A percentile compares a stretch with the other conserved stretches of the same genome.
Conservation (phyloP, 352 stramenopile species). For the Halophytophthora polymorphica region DNA sequence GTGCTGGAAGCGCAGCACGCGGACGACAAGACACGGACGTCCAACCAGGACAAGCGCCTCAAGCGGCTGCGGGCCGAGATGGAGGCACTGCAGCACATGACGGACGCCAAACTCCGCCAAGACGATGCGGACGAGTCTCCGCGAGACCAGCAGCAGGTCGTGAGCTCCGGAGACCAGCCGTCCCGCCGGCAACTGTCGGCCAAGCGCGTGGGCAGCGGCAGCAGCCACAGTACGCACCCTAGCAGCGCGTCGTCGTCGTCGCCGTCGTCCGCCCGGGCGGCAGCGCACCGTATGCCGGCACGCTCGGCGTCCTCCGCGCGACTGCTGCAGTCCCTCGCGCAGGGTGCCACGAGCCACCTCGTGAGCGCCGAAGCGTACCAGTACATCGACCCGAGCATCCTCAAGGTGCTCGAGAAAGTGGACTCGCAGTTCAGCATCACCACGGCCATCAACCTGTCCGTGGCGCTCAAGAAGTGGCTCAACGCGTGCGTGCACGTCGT, state of each 20-base stretch:
- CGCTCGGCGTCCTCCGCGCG: conserved; percentile 8
- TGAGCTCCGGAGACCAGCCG: conserved; percentile 4
- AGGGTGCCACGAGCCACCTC: conserved; percentile 19
- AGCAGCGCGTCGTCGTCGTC: conserved; percentile 21
- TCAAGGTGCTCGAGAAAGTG: conserved; percentile 81
- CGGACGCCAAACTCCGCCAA: conserved; percentile 32
- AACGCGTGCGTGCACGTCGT: conserved; percentile 62
- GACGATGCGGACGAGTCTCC: conserved; percentile 22
- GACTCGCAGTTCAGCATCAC: conserved; percentile 85
- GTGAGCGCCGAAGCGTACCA: conserved; percentile 47
- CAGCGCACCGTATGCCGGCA: not conserved
- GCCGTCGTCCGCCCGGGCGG: conserved; percentile 6
- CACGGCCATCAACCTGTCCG: conserved; percentile 64
- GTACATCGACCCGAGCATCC: conserved; percentile 77
- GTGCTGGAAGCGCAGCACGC: conserved; percentile 56
- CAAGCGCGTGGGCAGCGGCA: conserved; percentile 2
- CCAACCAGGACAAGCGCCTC: conserved; percentile 64
- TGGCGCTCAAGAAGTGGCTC: conserved; percentile 74
- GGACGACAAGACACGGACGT: conserved; percentile 53
- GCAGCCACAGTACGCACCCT: conserved; percentile 9
- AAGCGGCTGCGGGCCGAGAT: conserved; percentile 69
- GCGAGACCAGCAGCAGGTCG: conserved; percentile 9
- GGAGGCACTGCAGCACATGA: conserved; percentile 74
- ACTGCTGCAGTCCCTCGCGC: conserved; percentile 5
- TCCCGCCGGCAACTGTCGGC: conserved; percentile 14